phyloP scores from a whole-genome alignment of 768 basidiomycete species.

The Leccinum sublutescens region DNA sequence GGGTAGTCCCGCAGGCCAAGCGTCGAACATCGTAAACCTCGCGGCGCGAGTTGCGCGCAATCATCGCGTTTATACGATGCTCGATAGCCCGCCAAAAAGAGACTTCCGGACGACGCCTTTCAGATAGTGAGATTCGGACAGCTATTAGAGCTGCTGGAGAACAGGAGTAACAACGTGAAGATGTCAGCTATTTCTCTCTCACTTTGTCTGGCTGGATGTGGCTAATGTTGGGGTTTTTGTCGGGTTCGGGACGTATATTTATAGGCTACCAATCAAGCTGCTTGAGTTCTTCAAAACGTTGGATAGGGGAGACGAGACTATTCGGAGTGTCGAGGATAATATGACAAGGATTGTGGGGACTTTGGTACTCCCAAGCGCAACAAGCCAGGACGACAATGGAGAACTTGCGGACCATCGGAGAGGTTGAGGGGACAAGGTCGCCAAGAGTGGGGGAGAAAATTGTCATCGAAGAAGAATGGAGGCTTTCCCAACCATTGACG shows the following conservation, averaged over 20 bases:
- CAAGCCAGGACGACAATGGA: conserved; percentile 21
- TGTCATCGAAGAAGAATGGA: too few species aligned
- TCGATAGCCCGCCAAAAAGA: conserved; percentile 13
- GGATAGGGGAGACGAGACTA: conserved; percentile 16
- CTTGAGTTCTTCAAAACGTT: conserved; percentile 33
- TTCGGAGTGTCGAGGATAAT: neutral
- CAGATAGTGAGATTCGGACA: conserved; percentile 33
- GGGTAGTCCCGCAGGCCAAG: conserved; percentile 13
- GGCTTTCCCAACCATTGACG: too few species aligned
- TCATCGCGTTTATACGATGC: conserved; percentile 27
- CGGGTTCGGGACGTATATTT: too few species aligned
- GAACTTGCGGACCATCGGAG: conserved; percentile 23
- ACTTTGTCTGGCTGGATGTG: neutral
- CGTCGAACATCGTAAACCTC: conserved; percentile 41
- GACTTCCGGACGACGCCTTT: conserved; percentile 10
- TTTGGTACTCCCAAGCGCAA: conserved; percentile 15
- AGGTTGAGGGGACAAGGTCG: conserved; percentile 10
- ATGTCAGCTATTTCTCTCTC: conserved; percentile 29
- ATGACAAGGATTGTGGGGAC: conserved; percentile 10
- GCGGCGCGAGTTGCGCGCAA: conserved; percentile 31
- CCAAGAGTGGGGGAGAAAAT: too few species aligned
- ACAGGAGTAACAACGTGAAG: conserved; percentile 17
- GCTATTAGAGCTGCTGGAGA: conserved; percentile 29
- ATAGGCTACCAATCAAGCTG: conserved; percentile 36
- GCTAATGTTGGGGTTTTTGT: neutral